phyloP scores from a whole-genome alignment of 2,329 filamentous ascomycete species.

The Trichoderma sp. region DNA sequence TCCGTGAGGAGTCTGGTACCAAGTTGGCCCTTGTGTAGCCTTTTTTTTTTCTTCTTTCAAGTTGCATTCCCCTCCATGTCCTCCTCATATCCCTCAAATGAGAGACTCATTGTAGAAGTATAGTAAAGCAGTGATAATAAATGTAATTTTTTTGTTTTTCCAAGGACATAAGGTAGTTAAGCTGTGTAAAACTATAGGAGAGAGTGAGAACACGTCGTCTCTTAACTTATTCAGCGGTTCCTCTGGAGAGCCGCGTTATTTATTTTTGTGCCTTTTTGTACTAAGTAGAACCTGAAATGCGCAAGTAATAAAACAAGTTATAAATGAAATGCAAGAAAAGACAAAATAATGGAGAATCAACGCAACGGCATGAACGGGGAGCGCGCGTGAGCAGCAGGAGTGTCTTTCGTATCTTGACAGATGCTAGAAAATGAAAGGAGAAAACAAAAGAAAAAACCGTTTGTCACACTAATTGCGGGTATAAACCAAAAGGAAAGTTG shows the following conservation, averaged over 20 bases:
- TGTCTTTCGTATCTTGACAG: slow-evolving; percentile 14
- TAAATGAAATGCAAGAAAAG: slow-evolving; percentile 8
- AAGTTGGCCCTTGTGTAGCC: slow-evolving; percentile 20
- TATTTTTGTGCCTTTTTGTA: background rate
- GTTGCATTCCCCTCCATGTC: slow-evolving; percentile 3
- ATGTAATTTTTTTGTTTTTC: background rate
- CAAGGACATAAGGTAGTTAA: slow-evolving; percentile 10
- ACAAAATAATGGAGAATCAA: background rate
- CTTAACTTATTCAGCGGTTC: background rate
- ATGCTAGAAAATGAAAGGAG: background rate
- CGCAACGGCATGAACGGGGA: slow-evolving; percentile 6
- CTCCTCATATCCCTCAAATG: background rate
- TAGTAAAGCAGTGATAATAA: background rate
- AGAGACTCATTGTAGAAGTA: background rate
- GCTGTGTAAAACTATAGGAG: slow-evolving; percentile 4
- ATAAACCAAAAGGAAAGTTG: background rate
- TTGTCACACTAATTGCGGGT: background rate
- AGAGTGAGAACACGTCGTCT: background rate
- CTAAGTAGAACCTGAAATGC: background rate
- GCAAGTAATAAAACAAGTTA: slow-evolving; percentile 17
- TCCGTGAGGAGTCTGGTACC: slow-evolving; percentile 23
- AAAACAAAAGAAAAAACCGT: background rate
- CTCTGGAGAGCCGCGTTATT: background rate
- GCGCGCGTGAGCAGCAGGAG: slow-evolving; percentile 21
- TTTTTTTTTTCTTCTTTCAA: slow-evolving; percentile 3